A percentile compares a stretch with the other conserved stretches of the same genome.
Conservation (phyloP, 176 grass and related monocot genomes). For the Zizania latifolia region DNA sequence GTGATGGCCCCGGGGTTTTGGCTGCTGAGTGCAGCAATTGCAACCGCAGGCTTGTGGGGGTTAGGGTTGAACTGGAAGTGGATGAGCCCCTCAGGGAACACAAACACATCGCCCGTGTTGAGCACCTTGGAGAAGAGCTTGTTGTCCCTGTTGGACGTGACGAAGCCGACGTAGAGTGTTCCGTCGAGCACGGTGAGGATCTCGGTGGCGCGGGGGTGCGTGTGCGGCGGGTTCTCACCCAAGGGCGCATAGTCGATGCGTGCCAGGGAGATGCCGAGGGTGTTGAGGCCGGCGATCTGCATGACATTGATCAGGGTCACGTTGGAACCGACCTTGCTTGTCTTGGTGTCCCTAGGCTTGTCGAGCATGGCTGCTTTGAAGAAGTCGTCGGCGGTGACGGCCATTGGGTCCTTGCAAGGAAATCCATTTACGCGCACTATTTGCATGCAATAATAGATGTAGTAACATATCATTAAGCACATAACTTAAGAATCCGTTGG, state of each 20-base stretch:
- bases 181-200: constrained; percentile 18
- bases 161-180: constrained; percentile 15
- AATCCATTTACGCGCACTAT: constrained; percentile 14
- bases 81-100: neutral
- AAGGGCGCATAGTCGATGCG: neutral
- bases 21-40: neutral
- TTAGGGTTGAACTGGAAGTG: constrained; percentile 7
- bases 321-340: neutral
- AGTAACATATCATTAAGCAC: neutral
- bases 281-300: neutral
- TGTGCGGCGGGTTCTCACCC: neutral
- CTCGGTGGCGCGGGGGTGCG: constrained; percentile 8
- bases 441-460: neutral
- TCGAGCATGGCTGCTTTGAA: neutral
- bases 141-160: neutral
- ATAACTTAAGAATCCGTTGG: no score
- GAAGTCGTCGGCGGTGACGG: neutral
- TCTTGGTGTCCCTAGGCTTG: neutral
- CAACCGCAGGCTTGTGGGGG: neutral
- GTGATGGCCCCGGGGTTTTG: neutral
- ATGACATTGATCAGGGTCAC: neutral
- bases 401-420: neutral
- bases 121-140: constrained; percentile 26
- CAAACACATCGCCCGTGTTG: constrained; percentile 15
- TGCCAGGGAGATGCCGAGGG: neutral